phyloP scores from a whole-genome alignment of 2,329 filamentous ascomycete species.

The Mollisia scopiformis region DNA sequence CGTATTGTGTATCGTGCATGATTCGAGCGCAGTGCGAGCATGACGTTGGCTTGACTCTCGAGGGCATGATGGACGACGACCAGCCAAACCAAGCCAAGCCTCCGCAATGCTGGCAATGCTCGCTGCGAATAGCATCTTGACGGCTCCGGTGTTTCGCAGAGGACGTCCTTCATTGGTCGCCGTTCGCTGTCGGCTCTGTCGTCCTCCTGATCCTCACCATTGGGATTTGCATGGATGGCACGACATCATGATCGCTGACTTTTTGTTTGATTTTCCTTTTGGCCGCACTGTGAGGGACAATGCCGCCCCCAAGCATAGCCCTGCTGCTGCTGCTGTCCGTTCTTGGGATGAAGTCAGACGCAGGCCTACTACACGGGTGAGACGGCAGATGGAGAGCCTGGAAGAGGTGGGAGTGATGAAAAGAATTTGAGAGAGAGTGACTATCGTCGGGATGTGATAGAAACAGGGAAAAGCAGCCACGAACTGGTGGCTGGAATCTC shows the following conservation, averaged over 20 bases:
- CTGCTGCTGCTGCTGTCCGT: not conserved
- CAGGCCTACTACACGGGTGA: not conserved
- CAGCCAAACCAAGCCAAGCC: not conserved
- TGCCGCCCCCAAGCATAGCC: not conserved
- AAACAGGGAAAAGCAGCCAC: not conserved
- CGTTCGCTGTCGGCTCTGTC: not conserved
- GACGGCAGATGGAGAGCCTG: not conserved
- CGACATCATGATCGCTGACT: not conserved
- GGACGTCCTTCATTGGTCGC: not conserved
- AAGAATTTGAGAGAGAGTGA: not conserved
- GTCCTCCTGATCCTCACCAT: not conserved
- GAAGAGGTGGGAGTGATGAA: not conserved
- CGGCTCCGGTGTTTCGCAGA: not conserved
- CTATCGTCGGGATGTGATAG: not conserved
- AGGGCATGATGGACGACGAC: not conserved
- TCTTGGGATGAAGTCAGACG: not conserved
- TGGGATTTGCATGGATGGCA: conserved; percentile 1
- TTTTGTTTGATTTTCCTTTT: conserved; percentile 1
- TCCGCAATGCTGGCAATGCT: not conserved
- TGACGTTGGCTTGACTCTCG: not conserved
- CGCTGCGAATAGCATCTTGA: too few species aligned
- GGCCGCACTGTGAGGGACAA: not conserved
- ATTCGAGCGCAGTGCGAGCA: not conserved
- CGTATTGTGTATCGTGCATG: not conserved
- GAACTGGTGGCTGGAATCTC: not conserved